Percentiles rank a stretch among this genome's conserved stretches.
Conservation (phyloP, 176 grass and related monocot genomes). For the Eleusine indica region DNA sequence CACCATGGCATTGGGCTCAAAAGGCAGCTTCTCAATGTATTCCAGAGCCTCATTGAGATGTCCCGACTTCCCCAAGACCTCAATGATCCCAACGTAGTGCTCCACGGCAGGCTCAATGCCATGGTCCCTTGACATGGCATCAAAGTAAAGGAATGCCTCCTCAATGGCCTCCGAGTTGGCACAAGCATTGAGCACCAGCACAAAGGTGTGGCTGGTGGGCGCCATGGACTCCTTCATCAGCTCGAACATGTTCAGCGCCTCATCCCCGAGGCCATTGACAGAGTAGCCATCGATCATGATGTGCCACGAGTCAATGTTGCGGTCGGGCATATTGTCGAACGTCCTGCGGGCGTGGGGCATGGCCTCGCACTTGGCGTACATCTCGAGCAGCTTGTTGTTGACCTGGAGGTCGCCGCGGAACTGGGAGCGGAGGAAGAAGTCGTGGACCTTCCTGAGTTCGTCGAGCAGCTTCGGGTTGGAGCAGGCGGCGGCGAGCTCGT, state of each 20-base stretch:
- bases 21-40: conserved; percentile 82
- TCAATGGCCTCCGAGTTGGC: conserved; percentile 84
- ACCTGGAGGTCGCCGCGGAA: conserved; percentile 66
- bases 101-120: conserved; percentile 62
- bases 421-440: conserved; percentile 81
- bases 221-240: conserved; percentile 56
- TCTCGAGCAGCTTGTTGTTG: conserved; percentile 75
- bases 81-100: conserved; percentile 72
- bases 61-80: conserved; percentile 80
- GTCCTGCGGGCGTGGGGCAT: conserved; percentile 73
- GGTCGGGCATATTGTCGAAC: conserved; percentile 85
- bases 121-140: conserved; percentile 71
- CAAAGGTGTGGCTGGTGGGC: conserved; percentile 54
- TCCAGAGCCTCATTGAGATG: conserved; percentile 80
- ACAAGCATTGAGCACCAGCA: conserved; percentile 65
- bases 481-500: conserved; percentile 64
- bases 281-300: conserved; percentile 82
- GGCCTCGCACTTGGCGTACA: conserved; percentile 61
- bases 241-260: conserved; percentile 69
- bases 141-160: conserved; percentile 80
- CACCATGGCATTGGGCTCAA: conserved; percentile 57
- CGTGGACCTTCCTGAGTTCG: conserved; percentile 75
- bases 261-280: conserved; percentile 60
- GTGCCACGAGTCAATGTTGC: conserved; percentile 81
- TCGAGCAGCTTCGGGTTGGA: conserved; percentile 58